Conservation (phyloP, 331 rosid genomes). For the Erythrophleum ivorense region DNA sequence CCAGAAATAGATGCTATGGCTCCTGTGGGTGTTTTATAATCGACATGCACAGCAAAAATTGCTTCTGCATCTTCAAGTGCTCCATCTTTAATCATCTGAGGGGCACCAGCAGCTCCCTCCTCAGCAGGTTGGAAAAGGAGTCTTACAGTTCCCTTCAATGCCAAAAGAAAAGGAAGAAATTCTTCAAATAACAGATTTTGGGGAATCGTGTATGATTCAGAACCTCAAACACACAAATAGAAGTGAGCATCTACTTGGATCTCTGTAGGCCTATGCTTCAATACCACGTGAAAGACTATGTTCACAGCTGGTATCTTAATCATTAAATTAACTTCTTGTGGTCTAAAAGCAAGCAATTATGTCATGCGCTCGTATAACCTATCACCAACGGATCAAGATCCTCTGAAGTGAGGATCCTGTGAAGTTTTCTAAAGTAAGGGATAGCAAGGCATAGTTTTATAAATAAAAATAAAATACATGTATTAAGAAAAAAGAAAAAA, state of each 20-base stretch:
- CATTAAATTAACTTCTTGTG: neutral
- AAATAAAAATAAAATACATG: too few species aligned
- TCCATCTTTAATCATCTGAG: constrained; percentile 56
- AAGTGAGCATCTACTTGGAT: neutral
- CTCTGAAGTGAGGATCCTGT: too few species aligned
- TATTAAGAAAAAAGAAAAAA: too few species aligned
- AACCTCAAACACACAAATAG: neutral
- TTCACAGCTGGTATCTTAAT: constrained; percentile 2
- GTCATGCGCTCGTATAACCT: neutral
- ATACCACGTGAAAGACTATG: neutral
- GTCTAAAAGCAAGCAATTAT: constrained; percentile 7
- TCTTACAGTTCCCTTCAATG: constrained; percentile 56
- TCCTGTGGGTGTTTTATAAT: constrained; percentile 42
- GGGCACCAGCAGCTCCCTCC: constrained; percentile 62
- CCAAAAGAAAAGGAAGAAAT: neutral
- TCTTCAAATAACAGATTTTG: constrained; percentile 6
- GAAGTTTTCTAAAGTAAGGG: too few species aligned
- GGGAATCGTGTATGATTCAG: neutral
- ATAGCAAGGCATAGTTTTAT: too few species aligned
- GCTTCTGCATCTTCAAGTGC: constrained; percentile 56
- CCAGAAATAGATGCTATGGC: constrained; percentile 48
- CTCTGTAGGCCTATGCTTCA: neutral
- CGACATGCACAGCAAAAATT: constrained; percentile 53
- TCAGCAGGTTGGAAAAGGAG: constrained; percentile 63
- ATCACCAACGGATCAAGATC: neutral